Evolutionary conservation across 2,329 filamentous ascomycete genomes (phyloP).

Genomic region (Aspergillus sp.): DNA sequence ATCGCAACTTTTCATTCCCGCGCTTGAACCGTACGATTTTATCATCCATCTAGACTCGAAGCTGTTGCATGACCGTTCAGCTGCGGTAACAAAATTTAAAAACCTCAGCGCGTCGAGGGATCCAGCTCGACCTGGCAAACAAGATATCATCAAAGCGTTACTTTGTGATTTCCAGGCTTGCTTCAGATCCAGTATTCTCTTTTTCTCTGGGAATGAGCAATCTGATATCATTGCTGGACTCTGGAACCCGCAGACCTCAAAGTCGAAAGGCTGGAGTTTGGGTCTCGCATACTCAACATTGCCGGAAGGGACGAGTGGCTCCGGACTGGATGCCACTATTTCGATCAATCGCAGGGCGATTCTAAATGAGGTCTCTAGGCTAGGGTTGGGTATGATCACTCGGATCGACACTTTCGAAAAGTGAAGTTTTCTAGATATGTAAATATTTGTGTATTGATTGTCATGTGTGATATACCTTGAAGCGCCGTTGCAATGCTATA

Average conservation of each 20-base stretch:
- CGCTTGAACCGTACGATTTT: constrained; percentile 79
- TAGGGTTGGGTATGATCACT: constrained; percentile 64
- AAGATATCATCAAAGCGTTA: constrained; percentile 63
- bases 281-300: constrained; percentile 40
- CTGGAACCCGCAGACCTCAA: constrained; percentile 58
- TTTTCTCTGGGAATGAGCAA: constrained; percentile 69
- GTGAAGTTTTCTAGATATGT: constrained; percentile 14
- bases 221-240: constrained; percentile 62
- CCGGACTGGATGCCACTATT: constrained; percentile 22
- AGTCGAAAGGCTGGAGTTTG: constrained; percentile 34
- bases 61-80: constrained; percentile 41
- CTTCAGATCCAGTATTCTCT: constrained; percentile 70
- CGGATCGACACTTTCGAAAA: constrained; percentile 57
- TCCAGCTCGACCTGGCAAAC: constrained; percentile 49
- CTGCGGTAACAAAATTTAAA: constrained; percentile 62
- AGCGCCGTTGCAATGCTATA: constrained; percentile 36
- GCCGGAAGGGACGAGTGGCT: constrained; percentile 18
- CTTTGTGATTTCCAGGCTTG: constrained; percentile 64
- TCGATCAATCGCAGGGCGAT: constrained; percentile 42
- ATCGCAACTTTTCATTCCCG: constrained; percentile 68
- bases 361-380: constrained; percentile 45
- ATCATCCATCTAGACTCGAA: constrained; percentile 69
- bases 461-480: constrained; percentile 17
- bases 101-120: constrained; percentile 65
- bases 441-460: constrained; percentile 14